Percentiles rank a stretch among this genome's conserved stretches.
Evolutionary conservation across 2,329 filamentous ascomycete species (phyloP).

Genomic region (Exophiala sp.): DNA sequence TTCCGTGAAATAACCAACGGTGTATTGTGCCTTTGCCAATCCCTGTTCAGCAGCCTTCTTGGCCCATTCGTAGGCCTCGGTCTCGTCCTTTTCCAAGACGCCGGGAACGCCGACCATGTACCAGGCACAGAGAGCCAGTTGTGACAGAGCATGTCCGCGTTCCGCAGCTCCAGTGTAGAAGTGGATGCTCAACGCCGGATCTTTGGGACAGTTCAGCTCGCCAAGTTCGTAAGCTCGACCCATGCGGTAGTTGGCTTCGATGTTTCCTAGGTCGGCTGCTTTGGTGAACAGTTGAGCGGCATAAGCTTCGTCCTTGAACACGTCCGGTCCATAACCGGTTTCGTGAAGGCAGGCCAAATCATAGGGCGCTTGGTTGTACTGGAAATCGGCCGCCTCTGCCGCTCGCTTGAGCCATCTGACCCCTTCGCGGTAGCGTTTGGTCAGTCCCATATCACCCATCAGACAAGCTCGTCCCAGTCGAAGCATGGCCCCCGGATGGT

Average conservation of each 20-base stretch:
- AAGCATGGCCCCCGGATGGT: slow-evolving; percentile 91
- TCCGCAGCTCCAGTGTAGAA: slow-evolving; percentile 95
- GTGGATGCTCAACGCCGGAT: slow-evolving; percentile 89
- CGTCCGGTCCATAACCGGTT: slow-evolving; percentile 85
- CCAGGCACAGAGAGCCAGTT: slow-evolving; percentile 99
- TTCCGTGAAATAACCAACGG: slow-evolving; percentile 94
- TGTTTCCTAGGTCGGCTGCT: slow-evolving; percentile 83
- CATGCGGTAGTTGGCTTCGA: slow-evolving; percentile 77
- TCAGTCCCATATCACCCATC: slow-evolving; percentile 76
- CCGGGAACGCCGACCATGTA: slow-evolving; percentile 94
- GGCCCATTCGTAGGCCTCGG: slow-evolving; percentile 95
- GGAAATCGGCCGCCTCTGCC: slow-evolving; percentile 76
- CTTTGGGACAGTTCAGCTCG: slow-evolving; percentile 74
- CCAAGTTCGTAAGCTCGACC: slow-evolving; percentile 98
- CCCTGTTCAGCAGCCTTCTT: slow-evolving; percentile 76
- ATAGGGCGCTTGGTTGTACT: slow-evolving; percentile 90
- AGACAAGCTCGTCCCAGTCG: slow-evolving; percentile 86
- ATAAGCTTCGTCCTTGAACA: slow-evolving; percentile 85
- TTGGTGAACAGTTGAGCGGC: slow-evolving; percentile 92
- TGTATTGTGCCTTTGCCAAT: slow-evolving; percentile 77
- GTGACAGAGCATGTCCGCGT: slow-evolving; percentile 72
- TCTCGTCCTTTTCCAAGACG: slow-evolving; percentile 87
- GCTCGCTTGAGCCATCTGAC: slow-evolving; percentile 96
- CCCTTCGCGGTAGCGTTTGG: slow-evolving; percentile 80
- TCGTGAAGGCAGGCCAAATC: slow-evolving; percentile 86